A percentile compares a stretch with the other conserved stretches of the same genome.
phyloP scores from a whole-genome alignment of 2,329 filamentous ascomycete genomes.

The Aspergillus alliaceus region DNA sequence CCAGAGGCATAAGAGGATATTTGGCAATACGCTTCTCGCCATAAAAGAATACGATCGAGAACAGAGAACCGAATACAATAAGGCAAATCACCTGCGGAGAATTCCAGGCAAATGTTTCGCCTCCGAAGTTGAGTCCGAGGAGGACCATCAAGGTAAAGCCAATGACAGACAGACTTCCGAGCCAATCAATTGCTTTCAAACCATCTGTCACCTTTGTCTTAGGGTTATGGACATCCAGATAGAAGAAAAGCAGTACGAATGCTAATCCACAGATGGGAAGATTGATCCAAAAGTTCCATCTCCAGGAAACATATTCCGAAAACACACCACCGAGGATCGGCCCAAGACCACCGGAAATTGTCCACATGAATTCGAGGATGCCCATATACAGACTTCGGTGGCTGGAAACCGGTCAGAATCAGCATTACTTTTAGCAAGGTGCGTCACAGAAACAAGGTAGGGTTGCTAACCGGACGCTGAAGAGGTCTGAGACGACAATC shows the following conservation, averaged over 20 bases:
- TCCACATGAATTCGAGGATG: slow-evolving; percentile 54
- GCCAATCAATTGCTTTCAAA: slow-evolving; percentile 55
- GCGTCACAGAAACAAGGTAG: background rate
- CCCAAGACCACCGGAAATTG: slow-evolving; percentile 52
- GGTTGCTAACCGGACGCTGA: slow-evolving; percentile 43
- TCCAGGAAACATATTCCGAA: slow-evolving; percentile 42
- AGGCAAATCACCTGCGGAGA: slow-evolving; percentile 55
- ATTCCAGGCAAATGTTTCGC: slow-evolving; percentile 52
- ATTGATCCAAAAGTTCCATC: slow-evolving; percentile 59
- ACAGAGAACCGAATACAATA: slow-evolving; percentile 50
- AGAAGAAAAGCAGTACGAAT: slow-evolving; percentile 50
- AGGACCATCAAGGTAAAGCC: slow-evolving; percentile 52
- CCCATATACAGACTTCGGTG: slow-evolving; percentile 51
- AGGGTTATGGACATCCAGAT: slow-evolving; percentile 56
- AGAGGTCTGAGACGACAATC: slow-evolving; percentile 56
- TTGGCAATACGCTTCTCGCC: slow-evolving; percentile 63
- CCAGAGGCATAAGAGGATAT: slow-evolving; percentile 65
- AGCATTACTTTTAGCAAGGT: background rate
- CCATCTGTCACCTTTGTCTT: slow-evolving; percentile 50
- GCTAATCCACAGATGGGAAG: slow-evolving; percentile 50
- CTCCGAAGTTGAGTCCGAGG: slow-evolving; percentile 55
- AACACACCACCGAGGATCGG: slow-evolving; percentile 56
- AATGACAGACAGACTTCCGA: slow-evolving; percentile 51
- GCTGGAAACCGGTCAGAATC: slow-evolving; percentile 23
- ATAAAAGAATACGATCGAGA: slow-evolving; percentile 54